These are phyloP conservation scores for Lasiosphaeris hirsuta DNA, from an alignment of 495 filamentous ascomycete genomes.

Conservation along the genomic window DNA sequence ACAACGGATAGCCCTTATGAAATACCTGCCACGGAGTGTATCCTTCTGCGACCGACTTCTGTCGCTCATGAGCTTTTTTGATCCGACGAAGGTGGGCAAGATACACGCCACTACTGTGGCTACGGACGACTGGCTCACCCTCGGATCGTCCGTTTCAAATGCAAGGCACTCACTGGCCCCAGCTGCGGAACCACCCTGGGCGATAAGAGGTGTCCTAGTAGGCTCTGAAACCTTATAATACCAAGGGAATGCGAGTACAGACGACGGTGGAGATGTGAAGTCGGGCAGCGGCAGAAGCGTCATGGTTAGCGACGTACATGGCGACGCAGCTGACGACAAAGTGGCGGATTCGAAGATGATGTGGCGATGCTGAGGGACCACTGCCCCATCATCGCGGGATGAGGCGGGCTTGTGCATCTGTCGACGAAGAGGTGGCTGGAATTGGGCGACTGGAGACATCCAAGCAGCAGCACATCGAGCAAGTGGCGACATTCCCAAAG, in stretches of 20 bases:
- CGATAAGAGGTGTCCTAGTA: too few species aligned
- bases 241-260: too few species aligned
- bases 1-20: slow-evolving; percentile 15
- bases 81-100: too few species aligned
- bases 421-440: slow-evolving; percentile 44
- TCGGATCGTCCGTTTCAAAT: too few species aligned
- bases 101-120: too few species aligned
- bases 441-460: slow-evolving; percentile 35
- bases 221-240: neutral
- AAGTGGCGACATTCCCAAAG: slow-evolving; percentile 40
- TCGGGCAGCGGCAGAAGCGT: too few species aligned
- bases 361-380: slow-evolving; percentile 38
- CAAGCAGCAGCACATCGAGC: slow-evolving; percentile 31
- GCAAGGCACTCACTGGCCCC: too few species aligned
- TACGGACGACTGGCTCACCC: too few species aligned
- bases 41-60: slow-evolving; percentile 38
- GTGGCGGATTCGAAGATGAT: slow-evolving; percentile 44
- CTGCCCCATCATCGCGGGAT: slow-evolving; percentile 34
- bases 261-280: slow-evolving; percentile 11
- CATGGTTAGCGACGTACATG: too few species aligned
- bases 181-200: too few species aligned
- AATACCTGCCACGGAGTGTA: slow-evolving; percentile 42
- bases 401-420: slow-evolving; percentile 40
- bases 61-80: slow-evolving; percentile 36
- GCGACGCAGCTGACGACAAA: too few species aligned